These are phyloP conservation scores for Colletotrichum cuscutae DNA, from an alignment of 2,329 filamentous ascomycete species.

Conservation along the genomic window DNA sequence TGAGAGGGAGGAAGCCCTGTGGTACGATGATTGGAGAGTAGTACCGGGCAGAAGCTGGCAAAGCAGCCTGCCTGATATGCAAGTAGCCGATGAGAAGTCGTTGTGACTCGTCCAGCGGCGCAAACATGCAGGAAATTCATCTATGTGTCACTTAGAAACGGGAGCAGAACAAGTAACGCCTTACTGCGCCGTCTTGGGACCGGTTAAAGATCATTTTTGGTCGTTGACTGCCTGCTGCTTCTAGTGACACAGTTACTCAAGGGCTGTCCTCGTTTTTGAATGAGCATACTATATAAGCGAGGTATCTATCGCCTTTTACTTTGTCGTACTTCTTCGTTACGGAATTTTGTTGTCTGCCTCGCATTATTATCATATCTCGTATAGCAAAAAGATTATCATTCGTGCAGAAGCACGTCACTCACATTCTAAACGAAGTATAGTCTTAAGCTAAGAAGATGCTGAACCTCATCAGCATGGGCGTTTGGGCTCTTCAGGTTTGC, in stretches of 20 bases:
- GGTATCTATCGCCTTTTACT: background rate
- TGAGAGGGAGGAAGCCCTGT: background rate
- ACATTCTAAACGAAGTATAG: background rate
- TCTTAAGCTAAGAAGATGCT: background rate
- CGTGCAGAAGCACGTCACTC: background rate
- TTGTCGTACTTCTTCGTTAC: background rate
- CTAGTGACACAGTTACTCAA: background rate
- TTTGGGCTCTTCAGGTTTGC: conserved; percentile 31
- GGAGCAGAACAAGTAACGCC: background rate
- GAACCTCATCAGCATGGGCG: conserved; percentile 10
- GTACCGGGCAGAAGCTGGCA: background rate
- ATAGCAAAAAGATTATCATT: background rate
- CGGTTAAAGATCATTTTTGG: background rate
- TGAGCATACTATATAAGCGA: background rate
- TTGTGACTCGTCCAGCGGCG: background rate
- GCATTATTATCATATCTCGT: background rate
- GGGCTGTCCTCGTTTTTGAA: background rate
- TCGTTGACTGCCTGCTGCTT: background rate
- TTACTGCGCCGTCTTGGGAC: conserved; percentile 1
- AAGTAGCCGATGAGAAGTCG: background rate
- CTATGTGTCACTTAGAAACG: conserved; percentile 3
- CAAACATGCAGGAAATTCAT: conserved; percentile 19
- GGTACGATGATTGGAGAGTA: background rate
- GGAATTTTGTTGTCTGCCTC: background rate
- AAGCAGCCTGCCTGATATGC: background rate